Base-by-base conservation (phyloP, 345 rosid species). In the Kandelia obovata region DNA sequence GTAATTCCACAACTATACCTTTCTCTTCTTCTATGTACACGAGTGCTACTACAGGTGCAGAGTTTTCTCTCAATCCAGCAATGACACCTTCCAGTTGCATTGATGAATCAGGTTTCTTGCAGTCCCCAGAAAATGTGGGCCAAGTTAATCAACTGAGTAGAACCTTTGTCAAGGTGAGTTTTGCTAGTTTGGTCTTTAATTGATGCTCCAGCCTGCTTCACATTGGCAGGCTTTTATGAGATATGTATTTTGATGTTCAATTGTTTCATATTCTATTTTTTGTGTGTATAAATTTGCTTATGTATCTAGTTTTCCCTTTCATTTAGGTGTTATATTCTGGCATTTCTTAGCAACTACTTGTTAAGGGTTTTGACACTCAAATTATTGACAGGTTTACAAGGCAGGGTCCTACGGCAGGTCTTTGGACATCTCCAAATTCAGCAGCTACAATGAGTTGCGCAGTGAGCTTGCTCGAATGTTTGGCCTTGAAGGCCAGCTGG, bases 401-500 rank as follows among this genome's bases (percentile, higher is more conserved):
- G 83, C 84, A 73, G 96, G 96, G 82, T 89, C 96, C 79, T 88
- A 87, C 17, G 92, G 96, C 78, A 77, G 99, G 87, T 95, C 97
- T 19, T 79, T 95, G 78, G 99, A 95, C 72, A 87, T 95, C 51
- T 61, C 92, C 39, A 87, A 90, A 68, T 95, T 92, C 83, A 90
- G 97, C 89, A 95, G 91, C 88, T 95, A 95, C 85, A 85, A 88
- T 27, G 99, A 95, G 84, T 81, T 95, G 83, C 92, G 99, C 23
- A 75, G 92, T 60, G 96, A 88, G 80, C 96, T 95, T 46, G 92
- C 96, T 73, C 91, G 78, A 37, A 90, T 95, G 99, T 95, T 92
- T 79, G 96, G 96, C 88, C 97, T 95, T 2, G 97, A 95, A 88
- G 99, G 99, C 87, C 96, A 86, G 75, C 78, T 95, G 84, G 99